Base-by-base conservation (phyloP, 768 basidiomycete genomes). In the Paxillus involutus region DNA sequence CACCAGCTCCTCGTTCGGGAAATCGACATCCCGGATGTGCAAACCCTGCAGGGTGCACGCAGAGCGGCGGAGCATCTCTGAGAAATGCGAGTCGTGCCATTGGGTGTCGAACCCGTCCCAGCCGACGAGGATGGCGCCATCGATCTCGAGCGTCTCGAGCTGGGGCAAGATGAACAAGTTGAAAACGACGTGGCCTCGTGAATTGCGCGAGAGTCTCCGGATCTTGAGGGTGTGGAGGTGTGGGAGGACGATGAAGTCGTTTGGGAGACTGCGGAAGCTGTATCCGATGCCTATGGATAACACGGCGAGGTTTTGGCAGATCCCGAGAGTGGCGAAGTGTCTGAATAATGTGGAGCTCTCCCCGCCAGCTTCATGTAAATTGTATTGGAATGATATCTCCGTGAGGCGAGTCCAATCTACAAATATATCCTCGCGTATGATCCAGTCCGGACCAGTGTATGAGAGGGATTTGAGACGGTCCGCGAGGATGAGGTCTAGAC, bases 391-490 rank as follows among this genome's bases (percentile, higher is more conserved):
- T 3, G 61, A 59, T 6, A 68, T 6, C 6, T 59, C 66, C 2
- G 66, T 68, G 32, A 67, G 66, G 5, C 50, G 63, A 21, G 50
- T 7, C 66, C 66, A 67, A 46, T 59, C 45, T 11, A 65, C 54
- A 21, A 59, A 37, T 21, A 67, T 58, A 5, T 67, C 57, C 51
- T 67, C 65, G 39, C 59, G 53, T 29, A 33, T 51, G 39, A 55
- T 58, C 14, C 55, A 62, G 17, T 61, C 64, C n/a, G 63, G 66
- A 3, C 63, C 63, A 8, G 66, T 63, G 47, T 61, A 67, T 4
- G 61, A 62, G 19, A 67, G 44, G 12, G 61, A 61, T 5, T 47
- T 58, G 35, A 67, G 66, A 17, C 11, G 59, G 12, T 3, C 45
- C 1, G 66, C 63, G 14, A 46, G 55, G 0, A 49, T 16, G 26